Base-by-base conservation (phyloP, 2,329 filamentous ascomycete species). In the Akanthomyces muscarius region DNA sequence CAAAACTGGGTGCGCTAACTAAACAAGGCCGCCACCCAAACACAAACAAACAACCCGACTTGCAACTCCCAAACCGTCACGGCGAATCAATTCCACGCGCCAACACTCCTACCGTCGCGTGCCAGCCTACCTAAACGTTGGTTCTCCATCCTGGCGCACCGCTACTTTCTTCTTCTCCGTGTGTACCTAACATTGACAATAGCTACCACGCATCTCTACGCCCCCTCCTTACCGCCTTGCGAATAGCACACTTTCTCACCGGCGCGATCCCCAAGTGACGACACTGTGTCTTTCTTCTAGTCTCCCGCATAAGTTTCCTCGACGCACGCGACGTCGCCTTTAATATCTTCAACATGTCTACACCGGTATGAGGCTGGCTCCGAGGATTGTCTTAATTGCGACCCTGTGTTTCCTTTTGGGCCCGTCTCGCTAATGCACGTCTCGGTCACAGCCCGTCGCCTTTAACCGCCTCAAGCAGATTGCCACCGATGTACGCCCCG, bases 401-500 rank as follows among this genome's bases (percentile, higher is more conserved):
- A 18, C 51, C 30, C 23, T 6, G 38, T 53, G 16, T 25, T 18
- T 50, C 11, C 23, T 38, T 25, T 21, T 52, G 7, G 4, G 25
- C 25, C 30, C 38, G n/a, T 28, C 57, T 53, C 67, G 66, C 69
- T 73, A 65, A 74, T 33, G 16, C 41, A 18, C 18, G 16, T 54
- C n/a, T 33, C 41, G 23, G 5, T 21, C 33, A 42, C 71, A 94
- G 90, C 92, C 92, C 65, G 84, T 96, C 70, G 83, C 90, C 65
- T 83, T 87, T 69, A 88, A 86, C 71, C 84, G 92, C 68, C 85
- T 97, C 68, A 90, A 89, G 80, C 90, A 95, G 80, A 94, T 97
- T 74, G 89, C 90, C 70, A 87, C 86, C 73, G 89, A 94, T 81
- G 91, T 94, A 83, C 54, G 61, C 13, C 4, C 5, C 72, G 86